These are phyloP conservation scores for Pyrenochaeta sp. DNA, from an alignment of 2,329 filamentous ascomycete species.

Conservation along the genomic window DNA sequence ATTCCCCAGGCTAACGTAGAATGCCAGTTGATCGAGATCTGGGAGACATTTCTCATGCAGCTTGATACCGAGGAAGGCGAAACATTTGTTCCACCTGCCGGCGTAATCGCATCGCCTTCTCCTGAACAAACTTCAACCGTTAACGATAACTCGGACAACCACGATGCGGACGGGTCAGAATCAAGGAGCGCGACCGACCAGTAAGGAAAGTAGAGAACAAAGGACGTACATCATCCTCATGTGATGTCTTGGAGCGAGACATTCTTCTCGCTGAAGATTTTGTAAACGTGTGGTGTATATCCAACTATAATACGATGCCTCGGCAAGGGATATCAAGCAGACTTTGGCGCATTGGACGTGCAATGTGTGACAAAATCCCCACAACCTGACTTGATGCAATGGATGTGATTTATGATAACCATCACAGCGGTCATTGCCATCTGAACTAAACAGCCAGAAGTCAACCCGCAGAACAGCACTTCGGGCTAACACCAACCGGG, in stretches of 20 bases:
- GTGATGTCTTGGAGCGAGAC: too few species aligned
- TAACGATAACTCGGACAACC: constrained; percentile 16
- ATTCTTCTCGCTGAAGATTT: not conserved
- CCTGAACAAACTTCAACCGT: constrained; percentile 14
- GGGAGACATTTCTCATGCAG: constrained; percentile 98
- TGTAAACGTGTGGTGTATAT: not conserved
- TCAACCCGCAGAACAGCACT: too few species aligned
- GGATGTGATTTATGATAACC: too few species aligned
- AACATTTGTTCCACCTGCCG: constrained; percentile 51
- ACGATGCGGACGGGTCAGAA: constrained; percentile 11
- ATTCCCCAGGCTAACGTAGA: constrained; percentile 16
- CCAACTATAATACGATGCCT: not conserved
- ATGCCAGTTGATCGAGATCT: constrained; percentile 77
- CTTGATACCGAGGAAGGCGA: constrained; percentile 86
- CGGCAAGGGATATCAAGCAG: not conserved
- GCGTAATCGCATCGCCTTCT: constrained; percentile 44
- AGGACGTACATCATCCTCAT: too few species aligned
- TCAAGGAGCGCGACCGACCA: constrained; percentile 3
- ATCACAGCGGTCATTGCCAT: too few species aligned
- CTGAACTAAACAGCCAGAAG: too few species aligned
- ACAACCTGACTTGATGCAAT: too few species aligned
- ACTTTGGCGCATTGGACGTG: too few species aligned
- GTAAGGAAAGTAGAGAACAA: constrained; percentile 4
- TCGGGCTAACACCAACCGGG: too few species aligned
- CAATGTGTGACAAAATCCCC: too few species aligned